Evolutionary conservation across 805 yeast genomes (phyloP).

Genomic region (Zygoascus biomembranicola): DNA sequence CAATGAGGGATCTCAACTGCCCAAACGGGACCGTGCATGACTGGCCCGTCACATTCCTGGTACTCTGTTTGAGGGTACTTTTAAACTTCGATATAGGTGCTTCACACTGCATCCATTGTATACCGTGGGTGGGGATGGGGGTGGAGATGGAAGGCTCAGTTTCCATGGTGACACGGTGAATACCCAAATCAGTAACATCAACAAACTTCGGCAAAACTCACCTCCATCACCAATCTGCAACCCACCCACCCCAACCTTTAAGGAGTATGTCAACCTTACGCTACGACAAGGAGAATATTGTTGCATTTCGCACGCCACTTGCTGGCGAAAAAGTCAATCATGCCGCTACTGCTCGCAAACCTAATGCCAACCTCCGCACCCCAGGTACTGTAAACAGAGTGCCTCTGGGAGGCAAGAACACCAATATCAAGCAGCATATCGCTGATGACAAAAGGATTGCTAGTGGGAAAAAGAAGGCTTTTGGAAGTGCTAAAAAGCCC

Average conservation of each 20-base stretch:
- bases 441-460: neutral
- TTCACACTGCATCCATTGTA: too few relatives aligned
- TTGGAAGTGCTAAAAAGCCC: neutral
- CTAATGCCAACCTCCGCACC: neutral
- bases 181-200: neutral
- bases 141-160: too few relatives aligned
- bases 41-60: too few relatives aligned
- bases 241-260: too few relatives aligned
- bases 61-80: too few relatives aligned
- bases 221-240: too few relatives aligned
- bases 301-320: conserved; percentile 8
- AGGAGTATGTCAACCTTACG: conserved; percentile 5
- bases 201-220: neutral
- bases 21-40: too few relatives aligned
- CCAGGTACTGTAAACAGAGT: conserved; percentile 8
- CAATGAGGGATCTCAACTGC: too few relatives aligned
- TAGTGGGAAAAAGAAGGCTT: neutral
- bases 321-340: conserved; percentile 7
- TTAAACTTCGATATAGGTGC: too few relatives aligned
- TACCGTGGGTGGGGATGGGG: too few relatives aligned
- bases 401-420: conserved; percentile 20
- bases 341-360: neutral
- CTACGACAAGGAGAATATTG: conserved; percentile 16
- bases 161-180: too few relatives aligned
- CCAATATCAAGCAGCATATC: conserved; percentile 5